phyloP scores from a whole-genome alignment of 768 basidiomycete species.

The Trichaptum fuscoviolaceum region DNA sequence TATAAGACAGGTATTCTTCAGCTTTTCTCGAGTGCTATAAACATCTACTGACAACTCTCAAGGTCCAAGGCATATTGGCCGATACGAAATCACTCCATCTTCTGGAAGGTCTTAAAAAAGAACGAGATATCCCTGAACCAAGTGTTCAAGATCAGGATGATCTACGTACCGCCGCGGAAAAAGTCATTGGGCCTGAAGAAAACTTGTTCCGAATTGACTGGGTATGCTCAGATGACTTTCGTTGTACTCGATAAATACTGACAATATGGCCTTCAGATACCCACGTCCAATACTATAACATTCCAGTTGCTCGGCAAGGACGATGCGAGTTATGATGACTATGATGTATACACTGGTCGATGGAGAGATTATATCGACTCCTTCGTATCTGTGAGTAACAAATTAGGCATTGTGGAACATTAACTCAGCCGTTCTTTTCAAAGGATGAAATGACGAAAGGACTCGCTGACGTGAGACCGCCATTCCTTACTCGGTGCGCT shows the following conservation, averaged over 20 bases:
- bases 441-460: slow-evolving; percentile 57
- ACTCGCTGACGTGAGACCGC: slow-evolving; percentile 37
- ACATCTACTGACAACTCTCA: slow-evolving; percentile 2
- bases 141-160: slow-evolving; percentile 71
- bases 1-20: slow-evolving; percentile 70
- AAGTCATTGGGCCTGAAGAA: slow-evolving; percentile 68
- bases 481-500: slow-evolving; percentile 63
- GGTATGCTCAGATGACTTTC: slow-evolving; percentile 37
- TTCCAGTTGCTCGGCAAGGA: slow-evolving; percentile 78
- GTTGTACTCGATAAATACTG: neutral
- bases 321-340: slow-evolving; percentile 68
- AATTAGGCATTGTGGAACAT: neutral
- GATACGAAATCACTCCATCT: slow-evolving; percentile 71
- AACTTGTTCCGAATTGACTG: slow-evolving; percentile 78
- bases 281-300: slow-evolving; percentile 60
- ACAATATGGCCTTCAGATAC: slow-evolving; percentile 37
- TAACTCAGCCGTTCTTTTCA: slow-evolving; percentile 2
- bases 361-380: slow-evolving; percentile 81
- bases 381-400: slow-evolving; percentile 53
- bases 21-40: neutral
- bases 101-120: slow-evolving; percentile 63
- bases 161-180: slow-evolving; percentile 61
- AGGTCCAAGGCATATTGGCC: slow-evolving; percentile 64
- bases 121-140: slow-evolving; percentile 50
- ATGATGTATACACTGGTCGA: slow-evolving; percentile 67